Evolutionary conservation across 2,329 filamentous ascomycete genomes (phyloP).

Genomic region (Arthrobotrys megalospora): DNA sequence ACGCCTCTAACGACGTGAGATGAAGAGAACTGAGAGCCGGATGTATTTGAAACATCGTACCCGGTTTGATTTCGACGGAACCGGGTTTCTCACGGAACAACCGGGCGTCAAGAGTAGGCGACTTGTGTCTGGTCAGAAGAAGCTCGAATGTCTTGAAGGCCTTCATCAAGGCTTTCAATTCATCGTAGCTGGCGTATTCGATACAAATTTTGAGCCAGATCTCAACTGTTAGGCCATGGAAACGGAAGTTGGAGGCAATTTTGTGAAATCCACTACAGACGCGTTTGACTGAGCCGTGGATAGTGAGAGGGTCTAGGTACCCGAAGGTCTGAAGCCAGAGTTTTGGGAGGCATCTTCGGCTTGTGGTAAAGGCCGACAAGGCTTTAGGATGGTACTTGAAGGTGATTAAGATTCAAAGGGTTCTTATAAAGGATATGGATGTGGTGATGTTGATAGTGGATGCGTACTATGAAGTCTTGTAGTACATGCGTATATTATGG

Average conservation of each 20-base stretch:
- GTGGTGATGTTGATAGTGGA: neutral
- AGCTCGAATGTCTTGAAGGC: neutral
- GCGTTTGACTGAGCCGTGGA: neutral
- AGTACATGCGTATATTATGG: neutral
- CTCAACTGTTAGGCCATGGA: neutral
- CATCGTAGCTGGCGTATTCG: neutral
- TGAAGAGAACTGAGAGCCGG: neutral
- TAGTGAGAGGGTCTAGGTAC: neutral
- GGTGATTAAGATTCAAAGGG: too few relatives aligned
- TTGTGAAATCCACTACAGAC: neutral
- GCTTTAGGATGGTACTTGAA: too few relatives aligned
- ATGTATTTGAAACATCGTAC: conserved; percentile 4
- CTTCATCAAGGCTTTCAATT: neutral
- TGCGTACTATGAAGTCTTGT: too few relatives aligned
- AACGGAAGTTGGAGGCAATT: neutral
- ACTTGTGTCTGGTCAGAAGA: neutral
- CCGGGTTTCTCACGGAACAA: conserved; percentile 2
- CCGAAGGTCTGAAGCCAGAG: neutral
- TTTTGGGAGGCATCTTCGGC: neutral
- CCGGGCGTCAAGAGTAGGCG: neutral
- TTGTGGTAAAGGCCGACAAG: neutral
- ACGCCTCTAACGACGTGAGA: too few relatives aligned
- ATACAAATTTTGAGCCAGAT: conserved; percentile 1
- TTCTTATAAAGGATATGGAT: too few relatives aligned
- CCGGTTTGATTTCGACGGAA: neutral